Percentiles rank a stretch among this genome's conserved stretches.
phyloP scores from a whole-genome alignment of 2,329 filamentous ascomycete species.

The Fusarium temperatum region DNA sequence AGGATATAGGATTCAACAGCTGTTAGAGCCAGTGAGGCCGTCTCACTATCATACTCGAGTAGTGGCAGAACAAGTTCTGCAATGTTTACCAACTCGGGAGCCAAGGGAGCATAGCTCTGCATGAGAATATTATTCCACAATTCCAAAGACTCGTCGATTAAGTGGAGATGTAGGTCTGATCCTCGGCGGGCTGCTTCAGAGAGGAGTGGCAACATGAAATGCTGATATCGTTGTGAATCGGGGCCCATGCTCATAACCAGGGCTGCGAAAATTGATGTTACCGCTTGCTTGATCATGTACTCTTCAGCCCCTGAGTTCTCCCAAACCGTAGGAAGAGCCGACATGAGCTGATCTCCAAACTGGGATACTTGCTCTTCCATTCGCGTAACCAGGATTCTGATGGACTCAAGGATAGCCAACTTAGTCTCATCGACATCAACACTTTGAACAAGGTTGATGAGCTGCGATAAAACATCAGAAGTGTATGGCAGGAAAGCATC shows the following conservation, averaged over 20 bases:
- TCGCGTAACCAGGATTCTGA: slow-evolving; percentile 80
- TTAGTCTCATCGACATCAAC: slow-evolving; percentile 88
- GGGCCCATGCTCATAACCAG: slow-evolving; percentile 87
- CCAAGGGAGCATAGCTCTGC: slow-evolving; percentile 70
- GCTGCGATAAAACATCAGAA: slow-evolving; percentile 73
- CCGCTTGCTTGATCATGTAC: slow-evolving; percentile 92
- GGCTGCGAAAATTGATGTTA: slow-evolving; percentile 84
- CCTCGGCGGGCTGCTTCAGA: slow-evolving; percentile 79
- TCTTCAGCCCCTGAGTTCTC: slow-evolving; percentile 80
- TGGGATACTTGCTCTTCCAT: slow-evolving; percentile 77
- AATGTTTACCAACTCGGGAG: slow-evolving; percentile 69
- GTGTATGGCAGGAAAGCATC: slow-evolving; percentile 81
- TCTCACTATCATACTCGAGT: slow-evolving; percentile 72
- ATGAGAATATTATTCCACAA: slow-evolving; percentile 82
- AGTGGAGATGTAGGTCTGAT: slow-evolving; percentile 79
- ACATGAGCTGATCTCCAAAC: slow-evolving; percentile 83
- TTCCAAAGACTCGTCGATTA: slow-evolving; percentile 91
- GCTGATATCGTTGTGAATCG: slow-evolving; percentile 80
- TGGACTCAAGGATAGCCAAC: slow-evolving; percentile 87
- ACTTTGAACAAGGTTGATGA: slow-evolving; percentile 82
- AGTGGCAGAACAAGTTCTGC: slow-evolving; percentile 71
- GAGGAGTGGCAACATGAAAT: slow-evolving; percentile 83
- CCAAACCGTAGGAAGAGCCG: slow-evolving; percentile 84
- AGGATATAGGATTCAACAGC: slow-evolving; percentile 77
- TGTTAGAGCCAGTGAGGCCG: slow-evolving; percentile 67